Percentiles rank a stretch among this genome's conserved stretches.
Evolutionary conservation across 805 yeast genomes (phyloP).

Genomic region (Wickerhamomyces xylosicus): DNA sequence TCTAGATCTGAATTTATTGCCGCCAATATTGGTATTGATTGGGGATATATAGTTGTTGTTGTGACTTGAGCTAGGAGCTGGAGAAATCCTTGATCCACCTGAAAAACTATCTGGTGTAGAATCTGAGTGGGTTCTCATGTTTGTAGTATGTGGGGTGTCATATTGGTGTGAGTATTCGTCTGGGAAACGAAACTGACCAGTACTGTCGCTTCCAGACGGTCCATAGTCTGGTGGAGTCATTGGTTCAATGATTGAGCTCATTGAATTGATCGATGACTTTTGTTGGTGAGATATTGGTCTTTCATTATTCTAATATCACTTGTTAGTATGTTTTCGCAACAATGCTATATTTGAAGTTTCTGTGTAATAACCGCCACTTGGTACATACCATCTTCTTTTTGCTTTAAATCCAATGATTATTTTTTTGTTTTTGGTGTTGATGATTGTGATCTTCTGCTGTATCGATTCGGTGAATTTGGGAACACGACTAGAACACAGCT

Average conservation of each 20-base stretch:
- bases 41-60: conserved; percentile 13
- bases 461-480: too few relatives aligned
- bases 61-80: background rate
- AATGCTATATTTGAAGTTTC: too few relatives aligned
- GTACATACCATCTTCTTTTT: too few relatives aligned
- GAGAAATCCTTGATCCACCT: too few relatives aligned
- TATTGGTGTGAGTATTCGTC: conserved; percentile 13
- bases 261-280: conserved; percentile 24
- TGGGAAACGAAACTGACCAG: conserved; percentile 1
- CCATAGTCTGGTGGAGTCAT: conserved; percentile 35
- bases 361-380: too few relatives aligned
- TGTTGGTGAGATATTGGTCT: conserved; percentile 14
- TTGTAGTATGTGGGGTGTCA: conserved; percentile 13
- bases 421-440: too few relatives aligned
- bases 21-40: conserved; percentile 14
- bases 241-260: conserved; percentile 37
- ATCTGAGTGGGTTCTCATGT: conserved; percentile 3
- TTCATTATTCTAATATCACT: conserved; percentile 9
- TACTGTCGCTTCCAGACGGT: too few relatives aligned
- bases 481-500: too few relatives aligned
- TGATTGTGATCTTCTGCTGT: too few relatives aligned
- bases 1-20: conserved; percentile 19
- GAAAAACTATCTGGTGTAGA: background rate
- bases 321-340: conserved; percentile 7
- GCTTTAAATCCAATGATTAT: too few relatives aligned